Base-by-base conservation (phyloP, 2,329 filamentous ascomycete genomes). In the Aschersonia sp. region DNA sequence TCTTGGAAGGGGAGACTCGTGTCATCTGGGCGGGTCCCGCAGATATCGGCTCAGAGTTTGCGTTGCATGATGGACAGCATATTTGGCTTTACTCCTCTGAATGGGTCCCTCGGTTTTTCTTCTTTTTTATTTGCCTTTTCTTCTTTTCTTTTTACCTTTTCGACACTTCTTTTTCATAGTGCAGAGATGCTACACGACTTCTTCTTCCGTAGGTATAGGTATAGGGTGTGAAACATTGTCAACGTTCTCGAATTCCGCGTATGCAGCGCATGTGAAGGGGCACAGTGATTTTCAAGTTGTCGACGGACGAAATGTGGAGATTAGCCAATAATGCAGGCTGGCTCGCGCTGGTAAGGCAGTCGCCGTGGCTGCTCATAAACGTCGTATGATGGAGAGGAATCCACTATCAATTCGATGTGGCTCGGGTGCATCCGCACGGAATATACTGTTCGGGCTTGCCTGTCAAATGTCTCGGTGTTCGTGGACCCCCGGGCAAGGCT, bases 21-120 rank as follows among this genome's bases (percentile, higher is more conserved):
- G 55, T 50, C 44, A 56, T 60, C 60, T 63, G 62, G 64, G 60
- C 63, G 53, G 64, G 64, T 49, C 61, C 64, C 62, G 55, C 62
- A 55, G 59, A 56, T 56, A 43, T 47, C 49, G 49, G 51, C 49
- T 52, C 49, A 51, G 52, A 49, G 50, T 55, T 57, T 50, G 54
- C 54, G 55, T 30, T 58, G 56, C 56, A 59, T 61, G 57, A 56
- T 60, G 62, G 56, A 54, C 50, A 56, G 55, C 57, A 61, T 54
- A 63, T 65, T 60, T 63, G 57, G 57, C 51, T 59, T 42, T 6
- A 14, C 40, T 42, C 14, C 40, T 42, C 2, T 42, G 14, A 8
- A 39, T 39, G 12, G 35, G 35, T 22, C 22, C 22, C 12, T 12
- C 35, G 8, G 35, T 37, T 37, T 37, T 5, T 5, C 8, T 37